A percentile compares a stretch with the other conserved stretches of the same genome.
These are phyloP conservation scores for Corymbia calophylla DNA, from an alignment of 441 rosid species.

Conservation along the genomic window DNA sequence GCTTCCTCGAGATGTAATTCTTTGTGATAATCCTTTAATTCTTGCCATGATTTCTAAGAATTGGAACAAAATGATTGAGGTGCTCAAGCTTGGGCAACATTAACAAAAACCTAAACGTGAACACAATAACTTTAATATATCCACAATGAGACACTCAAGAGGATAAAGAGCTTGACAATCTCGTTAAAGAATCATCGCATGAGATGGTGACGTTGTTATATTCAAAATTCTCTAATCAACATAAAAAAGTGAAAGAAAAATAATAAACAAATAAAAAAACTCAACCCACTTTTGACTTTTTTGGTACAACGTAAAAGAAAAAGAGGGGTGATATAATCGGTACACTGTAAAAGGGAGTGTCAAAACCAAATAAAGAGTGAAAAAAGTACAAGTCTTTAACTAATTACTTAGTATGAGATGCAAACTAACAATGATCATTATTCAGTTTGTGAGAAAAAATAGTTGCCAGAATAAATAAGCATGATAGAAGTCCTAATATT, in stretches of 20 bases:
- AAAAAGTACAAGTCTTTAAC: background rate
- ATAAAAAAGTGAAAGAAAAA: background rate
- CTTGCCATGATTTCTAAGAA: background rate
- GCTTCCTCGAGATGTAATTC: background rate
- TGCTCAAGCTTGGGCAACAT: background rate
- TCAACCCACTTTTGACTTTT: background rate
- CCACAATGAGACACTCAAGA: no score
- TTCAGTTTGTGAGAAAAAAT: background rate
- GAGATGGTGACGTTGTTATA: fast-evolving
- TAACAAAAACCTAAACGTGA: fast-evolving
- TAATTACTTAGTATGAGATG: background rate
- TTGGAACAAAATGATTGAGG: background rate
- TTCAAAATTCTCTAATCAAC: no score
- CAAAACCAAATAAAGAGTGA: no score
- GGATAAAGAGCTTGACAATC: background rate
- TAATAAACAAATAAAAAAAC: no score
- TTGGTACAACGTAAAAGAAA: background rate
- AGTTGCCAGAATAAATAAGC: background rate
- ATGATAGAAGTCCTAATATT: background rate
- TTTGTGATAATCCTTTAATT: no score
- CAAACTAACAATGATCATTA: background rate
- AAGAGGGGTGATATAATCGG: no score
- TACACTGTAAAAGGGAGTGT: no score
- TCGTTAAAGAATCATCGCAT: fast-evolving
- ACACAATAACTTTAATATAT: no score